These are phyloP conservation scores for Alopecurus myosuroides DNA, from an alignment of 176 grass and related monocot genomes.

Conservation along the genomic window DNA sequence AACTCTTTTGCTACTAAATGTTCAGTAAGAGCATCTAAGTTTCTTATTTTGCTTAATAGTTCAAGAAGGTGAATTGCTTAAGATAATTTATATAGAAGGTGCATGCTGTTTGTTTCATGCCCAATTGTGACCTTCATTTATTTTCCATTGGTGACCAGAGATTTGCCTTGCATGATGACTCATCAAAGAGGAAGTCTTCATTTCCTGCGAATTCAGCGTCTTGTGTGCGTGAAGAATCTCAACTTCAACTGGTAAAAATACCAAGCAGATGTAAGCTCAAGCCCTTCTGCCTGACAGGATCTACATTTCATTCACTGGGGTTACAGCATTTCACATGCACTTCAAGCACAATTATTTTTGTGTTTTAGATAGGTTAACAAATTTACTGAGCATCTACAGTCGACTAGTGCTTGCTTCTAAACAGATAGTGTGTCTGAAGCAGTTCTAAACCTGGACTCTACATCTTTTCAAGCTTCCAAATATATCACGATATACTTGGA, in stretches of 20 bases:
- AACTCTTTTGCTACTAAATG: background rate
- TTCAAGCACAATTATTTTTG: background rate
- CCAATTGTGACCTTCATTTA: slow-evolving; percentile 8
- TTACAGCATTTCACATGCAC: background rate
- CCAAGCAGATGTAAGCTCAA: slow-evolving; percentile 64
- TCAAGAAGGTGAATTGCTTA: background rate
- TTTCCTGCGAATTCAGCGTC: slow-evolving; percentile 32
- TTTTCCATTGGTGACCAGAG: slow-evolving; percentile 39
- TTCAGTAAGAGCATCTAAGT: background rate
- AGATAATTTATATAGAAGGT: too few species aligned
- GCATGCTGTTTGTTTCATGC: too few species aligned
- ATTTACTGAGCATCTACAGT: background rate
- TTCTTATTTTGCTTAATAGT: background rate
- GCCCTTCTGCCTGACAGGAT: background rate
- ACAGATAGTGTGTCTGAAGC: background rate
- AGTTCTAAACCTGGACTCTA: background rate
- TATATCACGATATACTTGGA: background rate
- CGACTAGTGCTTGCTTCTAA: background rate
- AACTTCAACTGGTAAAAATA: slow-evolving; percentile 67
- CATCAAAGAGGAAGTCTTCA: slow-evolving; percentile 46
- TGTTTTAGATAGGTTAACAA: background rate
- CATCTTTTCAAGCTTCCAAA: background rate
- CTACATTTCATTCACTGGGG: background rate
- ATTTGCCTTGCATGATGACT: slow-evolving; percentile 57
- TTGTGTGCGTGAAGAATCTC: slow-evolving; percentile 64